Percentiles rank a stretch among this genome's conserved stretches.
These are phyloP conservation scores for Zoysia pacifica DNA, from an alignment of 176 grass and related monocot genomes.

Conservation along the genomic window DNA sequence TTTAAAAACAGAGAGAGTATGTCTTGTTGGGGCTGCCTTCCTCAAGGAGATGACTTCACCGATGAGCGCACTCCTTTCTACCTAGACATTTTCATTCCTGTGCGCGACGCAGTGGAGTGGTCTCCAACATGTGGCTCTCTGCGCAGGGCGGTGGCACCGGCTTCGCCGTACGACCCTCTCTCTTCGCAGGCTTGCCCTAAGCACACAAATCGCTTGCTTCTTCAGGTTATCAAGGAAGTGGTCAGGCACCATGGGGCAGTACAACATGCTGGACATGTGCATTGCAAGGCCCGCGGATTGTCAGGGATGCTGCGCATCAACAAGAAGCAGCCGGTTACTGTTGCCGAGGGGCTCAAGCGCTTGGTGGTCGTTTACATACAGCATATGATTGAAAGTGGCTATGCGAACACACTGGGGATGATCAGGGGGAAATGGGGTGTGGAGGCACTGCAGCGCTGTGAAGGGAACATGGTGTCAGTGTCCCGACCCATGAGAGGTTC, in stretches of 20 bases:
- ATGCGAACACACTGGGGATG: constrained; percentile 2
- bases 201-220: not conserved
- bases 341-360: not conserved
- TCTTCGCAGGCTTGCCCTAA: not conserved
- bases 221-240: constrained; percentile 36
- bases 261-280: constrained; percentile 42
- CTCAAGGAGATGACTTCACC: not conserved
- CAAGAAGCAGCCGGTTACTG: not conserved
- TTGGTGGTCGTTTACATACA: not conserved
- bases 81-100: not conserved
- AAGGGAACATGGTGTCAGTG: not conserved
- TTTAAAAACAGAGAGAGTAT: too few relatives aligned
- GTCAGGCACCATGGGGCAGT: constrained; percentile 44
- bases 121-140: not conserved
- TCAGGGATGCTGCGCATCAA: not conserved
- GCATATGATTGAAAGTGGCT: not conserved
- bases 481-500: not conserved
- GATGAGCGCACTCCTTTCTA: not conserved
- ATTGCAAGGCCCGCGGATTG: not conserved
- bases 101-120: not conserved
- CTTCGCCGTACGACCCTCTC: not conserved
- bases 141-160: not conserved
- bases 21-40: not conserved
- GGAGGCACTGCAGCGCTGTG: not conserved
- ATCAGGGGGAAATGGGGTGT: not conserved